These are phyloP conservation scores for Pseudozyma sp. DNA, from an alignment of 1,284 basidiomycete genomes.

Conservation along the genomic window DNA sequence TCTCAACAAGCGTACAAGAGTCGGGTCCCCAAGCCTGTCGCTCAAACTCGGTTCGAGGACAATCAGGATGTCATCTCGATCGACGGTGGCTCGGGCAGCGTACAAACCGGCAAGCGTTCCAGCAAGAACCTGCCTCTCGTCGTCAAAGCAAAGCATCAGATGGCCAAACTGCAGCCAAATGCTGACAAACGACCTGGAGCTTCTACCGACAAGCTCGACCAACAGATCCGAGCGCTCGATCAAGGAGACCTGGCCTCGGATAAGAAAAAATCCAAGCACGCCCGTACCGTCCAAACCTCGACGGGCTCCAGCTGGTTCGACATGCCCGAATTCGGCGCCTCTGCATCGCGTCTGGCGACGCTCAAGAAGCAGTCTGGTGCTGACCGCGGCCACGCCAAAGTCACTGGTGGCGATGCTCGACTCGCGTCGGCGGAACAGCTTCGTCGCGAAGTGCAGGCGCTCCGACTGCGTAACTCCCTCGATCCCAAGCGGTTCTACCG, in stretches of 20 bases:
- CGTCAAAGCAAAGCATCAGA: conserved; percentile 41
- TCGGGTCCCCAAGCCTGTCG: conserved; percentile 8
- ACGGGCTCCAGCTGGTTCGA: conserved; percentile 90
- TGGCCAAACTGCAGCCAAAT: conserved; percentile 20
- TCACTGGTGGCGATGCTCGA: conserved; percentile 56
- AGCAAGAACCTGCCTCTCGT: conserved; percentile 38
- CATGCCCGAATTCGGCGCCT: conserved; percentile 78
- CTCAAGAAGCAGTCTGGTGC: conserved; percentile 42
- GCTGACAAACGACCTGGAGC: conserved; percentile 4
- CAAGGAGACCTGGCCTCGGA: conserved; percentile 18
- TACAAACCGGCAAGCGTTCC: conserved; percentile 14
- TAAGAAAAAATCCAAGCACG: conserved; percentile 42
- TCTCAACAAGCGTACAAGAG: conserved; percentile 46
- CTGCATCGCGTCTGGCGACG: conserved; percentile 27
- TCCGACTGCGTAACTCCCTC: conserved; percentile 88
- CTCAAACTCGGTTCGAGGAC: conserved; percentile 34
- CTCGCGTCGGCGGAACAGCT: conserved; percentile 72
- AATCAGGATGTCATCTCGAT: conserved; percentile 53
- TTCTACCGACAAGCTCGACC: conserved; percentile 34
- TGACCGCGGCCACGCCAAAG: conserved; percentile 43
- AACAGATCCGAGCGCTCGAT: conserved; percentile 42
- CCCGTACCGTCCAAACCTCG: conserved; percentile 64
- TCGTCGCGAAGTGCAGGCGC: conserved; percentile 89
- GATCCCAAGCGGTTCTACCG: conserved; percentile 97
- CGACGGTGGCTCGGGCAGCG: conserved; percentile 11